These are phyloP conservation scores for Naematelia aurantialba DNA, from an alignment of 768 basidiomycete species.

Conservation along the genomic window DNA sequence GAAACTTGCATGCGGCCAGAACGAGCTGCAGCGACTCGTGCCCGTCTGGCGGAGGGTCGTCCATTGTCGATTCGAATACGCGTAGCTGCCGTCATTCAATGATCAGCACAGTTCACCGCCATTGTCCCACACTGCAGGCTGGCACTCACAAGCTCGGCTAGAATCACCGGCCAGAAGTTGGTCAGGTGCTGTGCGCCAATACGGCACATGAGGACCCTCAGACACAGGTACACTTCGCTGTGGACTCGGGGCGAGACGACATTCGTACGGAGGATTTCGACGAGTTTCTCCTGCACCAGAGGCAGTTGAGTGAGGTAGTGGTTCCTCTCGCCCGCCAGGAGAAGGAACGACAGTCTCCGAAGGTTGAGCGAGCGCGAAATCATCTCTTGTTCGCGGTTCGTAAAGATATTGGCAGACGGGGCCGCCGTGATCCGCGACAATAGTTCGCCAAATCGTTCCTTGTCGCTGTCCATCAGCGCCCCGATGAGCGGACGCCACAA, in stretches of 20 bases:
- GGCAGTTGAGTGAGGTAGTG: constrained; percentile 85
- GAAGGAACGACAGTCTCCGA: constrained; percentile 75
- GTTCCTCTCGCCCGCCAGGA: constrained; percentile 87
- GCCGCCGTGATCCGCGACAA: constrained; percentile 67
- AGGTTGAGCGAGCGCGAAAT: constrained; percentile 77
- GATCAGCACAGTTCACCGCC: background rate
- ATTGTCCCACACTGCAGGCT: too few species aligned
- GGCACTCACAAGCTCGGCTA: constrained; percentile 76
- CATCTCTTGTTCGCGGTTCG: constrained; percentile 92
- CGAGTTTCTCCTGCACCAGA: constrained; percentile 92
- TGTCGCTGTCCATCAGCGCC: constrained; percentile 78
- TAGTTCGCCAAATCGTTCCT: constrained; percentile 76
- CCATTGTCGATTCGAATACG: constrained; percentile 77
- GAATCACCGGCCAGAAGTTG: constrained; percentile 92
- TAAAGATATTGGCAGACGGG: constrained; percentile 92
- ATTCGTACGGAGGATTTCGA: constrained; percentile 77
- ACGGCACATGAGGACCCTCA: constrained; percentile 84
- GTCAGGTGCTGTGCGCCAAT: constrained; percentile 85
- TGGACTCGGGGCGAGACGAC: constrained; percentile 77
- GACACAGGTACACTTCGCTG: constrained; percentile 89
- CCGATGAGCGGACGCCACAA: constrained; percentile 77
- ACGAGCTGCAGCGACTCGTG: constrained; percentile 80
- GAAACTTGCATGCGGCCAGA: constrained; percentile 85
- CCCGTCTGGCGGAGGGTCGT: constrained; percentile 67
- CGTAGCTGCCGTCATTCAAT: constrained; percentile 58